Evolutionary conservation across 768 basidiomycete genomes (phyloP), one percentile per base, ranked within the genome.

Genomic region (Suillus cothurnatus): DNA sequence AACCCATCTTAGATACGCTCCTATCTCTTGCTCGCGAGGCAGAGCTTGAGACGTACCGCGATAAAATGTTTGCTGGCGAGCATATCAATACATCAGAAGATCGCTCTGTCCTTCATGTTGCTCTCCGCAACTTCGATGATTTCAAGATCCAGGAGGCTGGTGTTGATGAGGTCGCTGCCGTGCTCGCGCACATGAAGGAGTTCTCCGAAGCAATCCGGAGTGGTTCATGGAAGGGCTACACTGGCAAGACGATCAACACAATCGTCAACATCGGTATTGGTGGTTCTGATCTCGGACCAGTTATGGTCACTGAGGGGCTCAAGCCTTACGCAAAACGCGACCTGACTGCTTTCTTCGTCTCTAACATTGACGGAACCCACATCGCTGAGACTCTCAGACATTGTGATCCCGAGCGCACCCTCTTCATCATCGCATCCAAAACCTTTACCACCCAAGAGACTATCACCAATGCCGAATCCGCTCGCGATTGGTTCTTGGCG

Each of bases 361-460:
- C 92, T 73, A 99, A 99, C 83, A 95, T 99, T 79, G 97, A 99
- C 73, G 97, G 97, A 17, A 98, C 96, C 1, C 97, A 99, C 75
- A 82, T 99, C 66, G 93, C 94, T 6, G 97, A 99, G 82, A 92
- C 89, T 1, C 78, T 96, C 38, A 84, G 85, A 60, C 72, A 84
- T 62, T 94, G 92, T 79, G 84, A 99, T 77, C 91, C 94, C 1
- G 95, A 99, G 78, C 89, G 89, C 32, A 98, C 97, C 4, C 81
- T 99, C 65, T 99, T 99, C 85, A 97, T 99, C 81, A 91, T 99
- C 72, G 97, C 97, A n/a, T 90, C 88, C 77, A 99, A 99, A 86
- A 99, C 97, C 3, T 99, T 99, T 78, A 99, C 97, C 23, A 99
- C 97, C 11, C 97, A 99, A 81, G 97, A 99, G 84, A 99, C 97